Base-by-base conservation (phyloP, 2,329 filamentous ascomycete species). In the Aspergillus eucalypticola region DNA sequence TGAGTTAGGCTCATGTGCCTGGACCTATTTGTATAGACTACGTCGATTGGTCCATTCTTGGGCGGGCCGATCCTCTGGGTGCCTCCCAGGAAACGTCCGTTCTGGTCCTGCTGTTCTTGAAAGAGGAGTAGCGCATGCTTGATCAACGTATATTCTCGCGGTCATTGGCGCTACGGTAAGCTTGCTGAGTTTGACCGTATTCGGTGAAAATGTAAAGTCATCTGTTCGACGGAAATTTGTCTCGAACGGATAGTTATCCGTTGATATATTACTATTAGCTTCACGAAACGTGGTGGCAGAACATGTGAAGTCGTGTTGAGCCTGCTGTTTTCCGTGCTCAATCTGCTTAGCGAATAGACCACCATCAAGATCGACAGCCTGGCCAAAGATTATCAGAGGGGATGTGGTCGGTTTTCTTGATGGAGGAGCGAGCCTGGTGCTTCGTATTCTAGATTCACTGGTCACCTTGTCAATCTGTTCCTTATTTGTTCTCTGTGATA, bases 351-450 rank as follows among this genome's bases (percentile, higher is more conserved):
- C 13, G 25, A 50, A 6, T 29, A 8, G 17, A 35, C 6, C 5
- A 7, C 17, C 27, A 32, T 54, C 46, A 6, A 54, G n/a, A 10
- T 8, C n/a, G 17, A 66, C 46, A 44, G 61, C 10, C 35, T 68
- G 67, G 8, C 66, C 66, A 23, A 66, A 68, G 38, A 68, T 39
- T 32, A 51, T 60, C 32, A 60, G 35, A 2, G 60, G 38, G 21
- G 55, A 50, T 3, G 49, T n/a, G 19, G 32, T 27, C 10, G 23
- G 17, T n/a, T 38, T 29, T 15, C 32, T 32, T 10, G n/a, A 17
- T 19, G 13, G 46, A 27, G 17, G 46, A 10, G 46, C 11, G 25
- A 49, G 25, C 1, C 25, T 17, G 5, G 5, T 44, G 3, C 25
- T 13, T 13, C 46, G 1, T 29, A 19, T 2, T 29, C 8, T 19